Base-by-base conservation (phyloP, 2,329 filamentous ascomycete species). In the Trichophyton rubrum region DNA sequence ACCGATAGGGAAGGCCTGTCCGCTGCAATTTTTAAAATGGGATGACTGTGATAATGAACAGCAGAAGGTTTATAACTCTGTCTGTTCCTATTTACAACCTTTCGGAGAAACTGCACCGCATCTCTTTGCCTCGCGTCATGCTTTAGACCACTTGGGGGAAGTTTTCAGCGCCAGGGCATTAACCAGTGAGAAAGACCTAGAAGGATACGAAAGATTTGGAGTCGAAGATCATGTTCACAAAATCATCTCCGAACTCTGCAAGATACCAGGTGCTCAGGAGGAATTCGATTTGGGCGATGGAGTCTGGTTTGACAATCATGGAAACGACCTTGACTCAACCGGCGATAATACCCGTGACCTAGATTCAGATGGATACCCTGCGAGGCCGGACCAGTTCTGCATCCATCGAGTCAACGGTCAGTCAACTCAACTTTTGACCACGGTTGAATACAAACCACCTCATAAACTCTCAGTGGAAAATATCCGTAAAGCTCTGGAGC, bases 151-250 rank as follows among this genome's bases (percentile, higher is more conserved):
- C 13, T 20, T 64, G 17, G 63, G 40, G 41, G 60, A 62, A 47
- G 11, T 15, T 17, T 47, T 43, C 40, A 17, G 62, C 55, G 58
- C 60, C 55, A 63, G 65, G 33, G 62, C 64, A 55, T 59, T 71
- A 8, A 66, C 65, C 47, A 70, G 69, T 60, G 68, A 72, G 55
- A 62, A 66, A 58, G 70, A 70, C 58, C 65, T 71, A 5, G 66
- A 69, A 60, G 58, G 22, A 61, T 70, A 69, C 62, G 63, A 71
- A 57, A 65, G 68, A 61, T 41, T 68, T 40, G 66, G 66, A 13
- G 66, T 72, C 55, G 68, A 71, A 59, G 61, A 67, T 47, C 64
- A 68, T 60, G 67, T 65, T 60, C 65, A 62, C 22, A 59, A 68
- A 53, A 68, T 72, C 11, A 66, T 71, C 60, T 61, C 67, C 11